These are phyloP conservation scores for Leucocoprinus sp. DNA, from an alignment of 768 basidiomycete genomes.

Conservation along the genomic window DNA sequence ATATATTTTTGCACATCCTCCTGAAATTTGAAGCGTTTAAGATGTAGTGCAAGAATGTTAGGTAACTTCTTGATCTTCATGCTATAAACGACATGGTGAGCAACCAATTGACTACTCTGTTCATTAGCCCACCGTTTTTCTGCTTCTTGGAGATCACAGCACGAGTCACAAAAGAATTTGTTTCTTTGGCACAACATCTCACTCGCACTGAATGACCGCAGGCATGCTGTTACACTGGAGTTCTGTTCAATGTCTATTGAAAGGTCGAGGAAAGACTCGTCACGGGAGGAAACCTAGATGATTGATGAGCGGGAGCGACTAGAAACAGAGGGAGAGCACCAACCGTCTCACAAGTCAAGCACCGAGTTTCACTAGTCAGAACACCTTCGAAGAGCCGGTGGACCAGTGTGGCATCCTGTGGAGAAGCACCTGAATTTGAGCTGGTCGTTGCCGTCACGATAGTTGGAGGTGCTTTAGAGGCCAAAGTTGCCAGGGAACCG, in stretches of 20 bases:
- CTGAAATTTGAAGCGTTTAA: constrained; percentile 99
- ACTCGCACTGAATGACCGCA: constrained; percentile 92
- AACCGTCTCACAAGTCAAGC: constrained; percentile 96
- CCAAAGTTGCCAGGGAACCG: constrained; percentile 48
- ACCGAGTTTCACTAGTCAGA: constrained; percentile 94
- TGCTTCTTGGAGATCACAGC: constrained; percentile 94
- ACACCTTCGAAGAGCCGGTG: constrained; percentile 91
- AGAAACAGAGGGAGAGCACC: constrained; percentile 18
- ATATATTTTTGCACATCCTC: constrained; percentile 86
- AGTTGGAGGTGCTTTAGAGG: constrained; percentile 34
- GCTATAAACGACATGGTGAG: constrained; percentile 32
- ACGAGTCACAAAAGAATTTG: constrained; percentile 97
- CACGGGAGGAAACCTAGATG: constrained; percentile 78
- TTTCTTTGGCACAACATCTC: constrained; percentile 98
- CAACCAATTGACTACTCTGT: constrained; percentile 7
- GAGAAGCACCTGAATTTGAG: constrained; percentile 38
- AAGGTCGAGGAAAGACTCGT: constrained; percentile 96
- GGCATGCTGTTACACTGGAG: constrained; percentile 91
- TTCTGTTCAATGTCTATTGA: constrained; percentile 99
- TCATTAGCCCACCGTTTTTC: constrained; percentile 73
- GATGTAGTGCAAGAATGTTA: constrained; percentile 88
- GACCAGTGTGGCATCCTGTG: constrained; percentile 65
- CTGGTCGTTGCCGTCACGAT: constrained; percentile 31
- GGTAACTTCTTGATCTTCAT: constrained; percentile 99
- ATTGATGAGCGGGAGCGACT: background rate